Base-by-base conservation (phyloP, 1,284 basidiomycete species). In the Sporisorium exsertum region DNA sequence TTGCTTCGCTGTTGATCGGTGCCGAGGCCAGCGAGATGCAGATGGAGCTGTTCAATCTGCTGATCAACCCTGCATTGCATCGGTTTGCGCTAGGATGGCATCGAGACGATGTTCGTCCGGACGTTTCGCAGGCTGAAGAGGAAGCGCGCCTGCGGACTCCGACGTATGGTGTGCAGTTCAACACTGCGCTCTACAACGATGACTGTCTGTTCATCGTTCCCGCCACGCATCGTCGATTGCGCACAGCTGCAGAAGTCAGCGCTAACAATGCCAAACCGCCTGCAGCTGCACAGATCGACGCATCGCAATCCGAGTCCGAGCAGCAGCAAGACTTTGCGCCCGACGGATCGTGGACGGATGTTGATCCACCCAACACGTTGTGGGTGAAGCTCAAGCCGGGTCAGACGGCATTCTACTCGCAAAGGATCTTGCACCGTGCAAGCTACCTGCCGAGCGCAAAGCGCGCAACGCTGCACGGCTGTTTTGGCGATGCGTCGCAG, bases 71-170 rank as follows among this genome's bases (percentile, higher is more conserved):
- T 0, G 72, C 87, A 1, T 81, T 86, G 9, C 90, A 91, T 72
- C 88, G 90, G 51, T 94, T 94, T 81, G 91, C 92, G 0, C 87
- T 94, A 51, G 88, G 91, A 46, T 94, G 93, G 92, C 93, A 94
- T 84, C 88, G 93, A 3, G 93, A 94, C 78, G 93, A 93, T 84
- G 88, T 94, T 15, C 87, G 87, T 55, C 90, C 90, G 70, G 87
- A 88, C 29, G 91, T 91, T 0, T 88, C 87, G 0, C 84, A 87
- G n/a, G 89, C 90, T 13, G 91, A 94, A 78, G 93, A 94, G 81
- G 79, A 81, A 1, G 80, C 86, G 27, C 89, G 90, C 3, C 88
- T 94, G 4, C 86, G 85, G 5, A 86, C 89, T 27, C 92, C 91
- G 88, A 90, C 91, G 64, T 88, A 90, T 78, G 92, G 91, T 4